Evolutionary conservation across 2,329 filamentous ascomycete genomes (phyloP).

Genomic region (Triangularia setosa): DNA sequence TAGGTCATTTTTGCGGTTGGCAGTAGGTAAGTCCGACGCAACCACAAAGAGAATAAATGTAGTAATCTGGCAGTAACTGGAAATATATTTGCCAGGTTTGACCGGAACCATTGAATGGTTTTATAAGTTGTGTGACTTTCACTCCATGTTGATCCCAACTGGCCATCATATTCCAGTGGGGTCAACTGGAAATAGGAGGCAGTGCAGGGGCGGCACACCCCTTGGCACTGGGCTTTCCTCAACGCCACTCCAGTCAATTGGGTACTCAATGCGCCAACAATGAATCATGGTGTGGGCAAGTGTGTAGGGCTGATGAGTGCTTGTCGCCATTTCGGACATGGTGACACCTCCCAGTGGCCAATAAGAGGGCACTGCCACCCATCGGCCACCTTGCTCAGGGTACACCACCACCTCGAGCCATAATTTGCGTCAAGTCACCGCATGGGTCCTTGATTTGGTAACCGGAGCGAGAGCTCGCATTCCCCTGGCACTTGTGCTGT

Average conservation of each 20-base stretch:
- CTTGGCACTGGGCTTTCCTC: neutral
- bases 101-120: neutral
- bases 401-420: neutral
- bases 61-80: too few species aligned
- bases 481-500: neutral
- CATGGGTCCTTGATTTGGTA: neutral
- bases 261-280: neutral
- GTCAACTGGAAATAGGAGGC: neutral
- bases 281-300: neutral
- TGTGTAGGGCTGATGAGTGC: neutral
- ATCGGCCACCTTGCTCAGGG: neutral
- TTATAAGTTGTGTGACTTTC: neutral
- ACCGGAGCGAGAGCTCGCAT: neutral
- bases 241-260: neutral
- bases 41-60: neutral
- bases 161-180: neutral
- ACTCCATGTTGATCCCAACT: neutral
- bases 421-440: too few species aligned
- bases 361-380: neutral
- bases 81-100: neutral
- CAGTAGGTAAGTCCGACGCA: neutral
- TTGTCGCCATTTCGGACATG: neutral
- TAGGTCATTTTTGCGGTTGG: constrained; percentile 9
- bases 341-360: neutral
- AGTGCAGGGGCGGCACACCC: neutral